Evolutionary conservation across 768 basidiomycete species (phyloP).

Genomic region (Phlebiopsis flavidoalba): DNA sequence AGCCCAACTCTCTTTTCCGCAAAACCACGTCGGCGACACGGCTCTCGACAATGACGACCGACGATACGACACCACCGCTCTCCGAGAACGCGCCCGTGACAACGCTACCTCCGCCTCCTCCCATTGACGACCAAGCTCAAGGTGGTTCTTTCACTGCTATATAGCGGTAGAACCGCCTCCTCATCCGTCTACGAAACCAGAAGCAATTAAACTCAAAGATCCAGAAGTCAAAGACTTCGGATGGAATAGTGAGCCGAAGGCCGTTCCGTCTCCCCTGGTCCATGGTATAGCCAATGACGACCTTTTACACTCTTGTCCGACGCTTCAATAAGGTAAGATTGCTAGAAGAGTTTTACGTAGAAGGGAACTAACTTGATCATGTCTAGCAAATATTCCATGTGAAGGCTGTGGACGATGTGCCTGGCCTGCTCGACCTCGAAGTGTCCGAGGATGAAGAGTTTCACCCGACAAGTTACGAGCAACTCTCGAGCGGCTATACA

Average conservation of each 20-base stretch:
- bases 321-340: slow-evolving; percentile 36
- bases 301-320: slow-evolving; percentile 32
- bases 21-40: neutral
- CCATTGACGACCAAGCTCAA: neutral
- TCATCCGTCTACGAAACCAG: slow-evolving; percentile 10
- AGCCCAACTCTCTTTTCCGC: neutral
- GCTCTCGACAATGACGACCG: neutral
- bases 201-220: slow-evolving; percentile 18
- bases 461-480: slow-evolving; percentile 37
- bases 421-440: slow-evolving; percentile 34
- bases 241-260: slow-evolving; percentile 17
- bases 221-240: slow-evolving; percentile 24
- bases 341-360: neutral
- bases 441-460: slow-evolving; percentile 35
- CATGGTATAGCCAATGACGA: slow-evolving; percentile 35
- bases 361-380: neutral
- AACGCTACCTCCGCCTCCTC: neutral
- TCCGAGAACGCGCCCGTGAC: neutral
- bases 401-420: slow-evolving; percentile 24
- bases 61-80: neutral
- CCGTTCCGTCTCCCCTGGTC: slow-evolving; percentile 25
- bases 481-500: slow-evolving; percentile 36
- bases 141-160: slow-evolving; percentile 2
- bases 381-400: slow-evolving; percentile 35
- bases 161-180: slow-evolving; percentile 13